Percentiles rank a stretch among this genome's conserved stretches.
These are phyloP conservation scores for Garcia nutans DNA, from an alignment of 345 rosid species.

Conservation along the genomic window DNA sequence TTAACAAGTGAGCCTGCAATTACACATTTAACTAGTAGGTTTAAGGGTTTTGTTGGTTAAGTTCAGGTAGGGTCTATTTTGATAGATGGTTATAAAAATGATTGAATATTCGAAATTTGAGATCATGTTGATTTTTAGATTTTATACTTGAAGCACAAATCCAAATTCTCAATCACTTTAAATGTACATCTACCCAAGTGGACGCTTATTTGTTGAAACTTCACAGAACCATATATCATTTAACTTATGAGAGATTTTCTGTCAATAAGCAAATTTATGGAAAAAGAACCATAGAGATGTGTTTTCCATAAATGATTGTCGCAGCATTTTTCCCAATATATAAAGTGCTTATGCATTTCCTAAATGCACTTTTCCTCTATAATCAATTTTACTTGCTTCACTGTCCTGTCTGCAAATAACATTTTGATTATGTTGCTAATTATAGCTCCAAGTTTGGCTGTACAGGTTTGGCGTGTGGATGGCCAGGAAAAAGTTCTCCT, in stretches of 20 bases:
- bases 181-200: no score
- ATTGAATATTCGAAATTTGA: no score
- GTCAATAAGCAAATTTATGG: neutral
- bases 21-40: neutral
- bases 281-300: neutral
- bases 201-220: neutral
- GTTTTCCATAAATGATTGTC: neutral
- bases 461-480: slow-evolving; percentile 88
- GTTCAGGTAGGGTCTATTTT: no score
- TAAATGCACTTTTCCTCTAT: neutral
- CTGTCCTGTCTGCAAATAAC: slow-evolving; percentile 1
- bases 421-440: slow-evolving; percentile 16
- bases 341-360: neutral
- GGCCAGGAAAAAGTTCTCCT: slow-evolving; percentile 67
- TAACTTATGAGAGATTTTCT: neutral
- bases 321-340: neutral
- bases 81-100: no score
- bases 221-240: neutral
- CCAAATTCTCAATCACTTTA: no score
- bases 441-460: slow-evolving; percentile 11
- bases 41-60: neutral
- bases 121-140: no score
- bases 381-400: neutral
- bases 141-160: neutral
- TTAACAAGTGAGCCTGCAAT: neutral